Base-by-base conservation (phyloP, 2,329 filamentous ascomycete species). In the Penicillium brasilianum region DNA sequence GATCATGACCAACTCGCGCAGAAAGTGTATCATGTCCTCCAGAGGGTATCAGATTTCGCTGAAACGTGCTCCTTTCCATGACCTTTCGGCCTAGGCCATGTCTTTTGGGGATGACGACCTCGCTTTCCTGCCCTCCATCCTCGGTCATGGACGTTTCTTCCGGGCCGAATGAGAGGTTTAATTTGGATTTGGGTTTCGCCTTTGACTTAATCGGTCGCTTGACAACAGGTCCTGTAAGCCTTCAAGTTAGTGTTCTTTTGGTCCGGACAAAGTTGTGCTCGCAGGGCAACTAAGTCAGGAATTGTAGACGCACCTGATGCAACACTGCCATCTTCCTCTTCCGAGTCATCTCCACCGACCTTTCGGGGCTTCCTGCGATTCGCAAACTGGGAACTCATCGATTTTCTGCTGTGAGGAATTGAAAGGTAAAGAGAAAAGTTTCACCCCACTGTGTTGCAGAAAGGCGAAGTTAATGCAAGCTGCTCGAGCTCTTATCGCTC, bases 111-210 rank as follows among this genome's bases (percentile, higher is more conserved):
- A 85, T 86, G 41, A 87, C 82, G 0, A 86, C 78, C 54, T 85
- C 83, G 57, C 70, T 75, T 57, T 84, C 82, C 22, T 82, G 81
- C 50, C 85, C 84, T 6, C 82, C 85, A 51, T 83, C 81, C 32
- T 83, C 84, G 6, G 81, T 81, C 60, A 84, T 83, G 18, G 82
- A 82, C 10, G 83, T 84, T 51, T 84, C 82, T 30, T 82, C 81
- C 0, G 86, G 85, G 0, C 89, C 91, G 74, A 97, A 96, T 0
- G 92, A 96, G 22, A 96, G 82, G 7, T 90, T 87, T 2, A 91
- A 84, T 16, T 87, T 87, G 4, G 90, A 89, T 71, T 91, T 92
- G 75, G 92, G 94, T 60, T 88, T 85, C 58, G 76, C 69, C 69
- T 86, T 87, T 0, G 71, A 74, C 36, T 75, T 71, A 36, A 68